A percentile compares a stretch with the other conserved stretches of the same genome.
Conservation (phyloP, 2,329 filamentous ascomycete genomes). For the Trichoderma sp. region DNA sequence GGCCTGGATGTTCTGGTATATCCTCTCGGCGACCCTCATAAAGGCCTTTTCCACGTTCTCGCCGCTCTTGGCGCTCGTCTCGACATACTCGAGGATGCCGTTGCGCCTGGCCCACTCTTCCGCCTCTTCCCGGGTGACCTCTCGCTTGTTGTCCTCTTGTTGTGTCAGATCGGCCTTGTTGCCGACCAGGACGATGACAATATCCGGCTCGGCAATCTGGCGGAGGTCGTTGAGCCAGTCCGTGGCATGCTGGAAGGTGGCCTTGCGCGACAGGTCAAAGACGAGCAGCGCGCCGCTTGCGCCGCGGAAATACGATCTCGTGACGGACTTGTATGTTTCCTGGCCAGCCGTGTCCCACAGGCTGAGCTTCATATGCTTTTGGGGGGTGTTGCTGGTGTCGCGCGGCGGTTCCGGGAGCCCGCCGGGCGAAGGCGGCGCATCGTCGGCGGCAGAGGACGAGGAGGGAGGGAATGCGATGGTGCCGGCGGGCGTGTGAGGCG, state of each 20-base stretch:
- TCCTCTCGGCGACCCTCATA: conserved; percentile 87
- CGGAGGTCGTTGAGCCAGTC: conserved; percentile 93
- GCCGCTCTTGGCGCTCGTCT: conserved; percentile 94
- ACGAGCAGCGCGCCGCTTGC: conserved; percentile 74
- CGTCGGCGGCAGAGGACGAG: conserved; percentile 29
- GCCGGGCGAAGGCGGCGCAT: conserved; percentile 29
- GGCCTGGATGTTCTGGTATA: conserved; percentile 95
- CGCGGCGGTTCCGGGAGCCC: conserved; percentile 59
- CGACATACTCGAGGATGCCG: conserved; percentile 88
- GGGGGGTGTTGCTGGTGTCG: conserved; percentile 43
- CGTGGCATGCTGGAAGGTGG: conserved; percentile 85
- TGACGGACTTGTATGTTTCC: conserved; percentile 97
- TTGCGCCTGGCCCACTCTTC: conserved; percentile 86
- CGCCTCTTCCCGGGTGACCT: conserved; percentile 81
- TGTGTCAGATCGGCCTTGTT: conserved; percentile 87
- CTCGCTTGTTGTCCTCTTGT: conserved; percentile 62
- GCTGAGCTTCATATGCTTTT: conserved; percentile 87
- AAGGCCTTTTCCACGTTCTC: conserved; percentile 94
- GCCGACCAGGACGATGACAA: conserved; percentile 90
- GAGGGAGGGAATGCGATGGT: conserved; percentile 32
- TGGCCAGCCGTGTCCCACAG: conserved; percentile 97
- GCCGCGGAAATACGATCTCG: conserved; percentile 88
- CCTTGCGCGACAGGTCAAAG: conserved; percentile 86
- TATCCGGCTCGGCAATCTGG: conserved; percentile 93
- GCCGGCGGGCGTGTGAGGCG: conserved; percentile 63